Evolutionary conservation across 768 basidiomycete genomes (phyloP), one percentile per base, ranked within the genome.

Genomic region (Mycena epipterygia): DNA sequence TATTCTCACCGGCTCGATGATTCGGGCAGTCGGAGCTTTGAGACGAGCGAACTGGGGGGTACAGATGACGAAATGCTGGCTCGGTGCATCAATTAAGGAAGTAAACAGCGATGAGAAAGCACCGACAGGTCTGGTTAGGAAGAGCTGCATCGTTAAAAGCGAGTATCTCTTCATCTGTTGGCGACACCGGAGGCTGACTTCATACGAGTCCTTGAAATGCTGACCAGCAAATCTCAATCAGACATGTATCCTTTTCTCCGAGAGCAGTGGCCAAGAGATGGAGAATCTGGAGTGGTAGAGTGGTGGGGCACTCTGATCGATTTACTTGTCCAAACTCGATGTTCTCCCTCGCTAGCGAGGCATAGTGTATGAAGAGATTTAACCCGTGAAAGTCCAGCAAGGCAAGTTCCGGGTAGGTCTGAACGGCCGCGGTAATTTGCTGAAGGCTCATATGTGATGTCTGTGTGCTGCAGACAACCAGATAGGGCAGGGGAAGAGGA

Each of bases 321-420:
- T 63, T 25, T 3, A 1, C 17, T 12, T 51, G 48, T 13, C 35
- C 8, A 21, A 63, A 39, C 27, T 63, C 49, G 49, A 63, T 63
- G 19, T 7, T 27, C 12, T 51, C 48, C 3, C 49, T 25, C 0
- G 61, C 61, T 0, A 63, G 61, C 17, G 61, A 51, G 1, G 61
- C 49, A 23, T 63, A 63, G 25, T 49, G 61, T 4, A 63, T 41
- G 37, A 63, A 63, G 8, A 63, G 33, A 39, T 51, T 63, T 7
- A 63, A 29, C 4, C 61, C 61, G 25, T 63, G 48, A 17, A 63
- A 63, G 25, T 51, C 49, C 5, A 63, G 33, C 33, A 51, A 27
- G 2, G 14, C 61, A n/a, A 63, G 61, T 25, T 63, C 61, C 3
- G 61, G 61, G 27, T 21, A 41, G 33, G 14, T 13, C 3, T 52